Evolutionary conservation across 805 yeast species (phyloP), one percentile per base, ranked within the genome.

Genomic region (Ogataea wickerhamii): DNA sequence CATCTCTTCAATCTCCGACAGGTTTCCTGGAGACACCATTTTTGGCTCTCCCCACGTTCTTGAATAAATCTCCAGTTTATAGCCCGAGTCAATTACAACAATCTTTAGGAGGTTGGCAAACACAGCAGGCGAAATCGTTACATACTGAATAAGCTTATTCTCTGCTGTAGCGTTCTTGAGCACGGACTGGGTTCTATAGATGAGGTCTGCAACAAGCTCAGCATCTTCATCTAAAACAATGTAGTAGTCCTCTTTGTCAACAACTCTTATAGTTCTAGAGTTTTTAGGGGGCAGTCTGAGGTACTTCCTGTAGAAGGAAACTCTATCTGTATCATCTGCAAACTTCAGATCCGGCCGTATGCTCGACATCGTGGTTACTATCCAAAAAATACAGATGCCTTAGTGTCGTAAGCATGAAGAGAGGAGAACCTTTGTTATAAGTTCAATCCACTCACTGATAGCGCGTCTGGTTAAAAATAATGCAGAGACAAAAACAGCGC

Each of bases 21-120:
- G 64, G 60, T 93, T 89, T 5, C 98, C 98, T 0, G 98, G 97
- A 1, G 95, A 82, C 0, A 96, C 96, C 29, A 70, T 63, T 40
- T 67, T 73, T 45, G 65, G 49, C 37, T 74, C 64, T 34, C 60
- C 68, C 75, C 95, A 91, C 44, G 61, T 64, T 55, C 71, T 77
- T 48, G 79, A 80, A 57, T 84, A 91, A 13, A 93, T 74, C 55
- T 89, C 96, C 13, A 93, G 74, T 57, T 87, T 87, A 52, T 72
- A 73, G 13, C 88, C 87, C 33, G 74, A 70, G 28, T 81, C 86
- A 31, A 88, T 67, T 17, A 93, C 69, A 37, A 86, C 80, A 42
- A 72, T 73, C 38, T 75, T 76, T 40, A 89, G 61, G 30, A 91
- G 59, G 40, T 76, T 78, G 18, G 76, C 64, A 38, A 89, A 74